Base-by-base conservation (phyloP, 148 eudicot genomes). In the Polygonum aviculare region DNA sequence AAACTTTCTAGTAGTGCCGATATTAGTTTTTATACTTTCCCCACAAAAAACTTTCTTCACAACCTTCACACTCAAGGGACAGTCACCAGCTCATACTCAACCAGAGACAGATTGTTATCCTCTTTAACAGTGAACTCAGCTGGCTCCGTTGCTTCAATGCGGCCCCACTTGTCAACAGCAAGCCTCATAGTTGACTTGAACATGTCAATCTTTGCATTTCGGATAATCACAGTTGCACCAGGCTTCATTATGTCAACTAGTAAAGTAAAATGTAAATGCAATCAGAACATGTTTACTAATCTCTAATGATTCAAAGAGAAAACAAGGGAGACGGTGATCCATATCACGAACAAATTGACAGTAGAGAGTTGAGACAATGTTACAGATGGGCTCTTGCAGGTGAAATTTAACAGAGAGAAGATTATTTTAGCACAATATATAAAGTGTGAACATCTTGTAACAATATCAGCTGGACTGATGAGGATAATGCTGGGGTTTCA, bases 21-120 rank as follows among this genome's bases (percentile, higher is more conserved):
- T 14, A 63, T 63, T 63, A 63, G 70, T 63, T 63, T 63, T 22
- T 14, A 26, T 11, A 35, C 70, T 63, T 63, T 12, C 47, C 45
- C 72, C 36, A 4, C 36, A 4, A 72, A 72, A 72, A 44, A 26
- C 75, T 48, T 48, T 38, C 73, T 70, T 70, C 47, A 70, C 73
- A 38, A 21, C 54, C 33, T 19, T 44, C 33, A 33, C 10, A 44
- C 82, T 9, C 38, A 78, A 31, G 7, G 76, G 67, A 80, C 85
- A 83, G 72, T 77, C 80, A 80, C 83, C 59, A 77, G 81, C 79
- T 83, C 85, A 78, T 80, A 83, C 69, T 83, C 85, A 14, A 81
- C 63, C 50, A 78, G 51, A 50, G 84, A 81, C 72, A 81, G 84
- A 78, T 81, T 78, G 78, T 81, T 78, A 74, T 81, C 84, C 76